Percentiles rank a stretch among this genome's conserved stretches.
These are phyloP conservation scores for Fusarium kyushuense DNA, from an alignment of 2,329 filamentous ascomycete species.

Conservation along the genomic window DNA sequence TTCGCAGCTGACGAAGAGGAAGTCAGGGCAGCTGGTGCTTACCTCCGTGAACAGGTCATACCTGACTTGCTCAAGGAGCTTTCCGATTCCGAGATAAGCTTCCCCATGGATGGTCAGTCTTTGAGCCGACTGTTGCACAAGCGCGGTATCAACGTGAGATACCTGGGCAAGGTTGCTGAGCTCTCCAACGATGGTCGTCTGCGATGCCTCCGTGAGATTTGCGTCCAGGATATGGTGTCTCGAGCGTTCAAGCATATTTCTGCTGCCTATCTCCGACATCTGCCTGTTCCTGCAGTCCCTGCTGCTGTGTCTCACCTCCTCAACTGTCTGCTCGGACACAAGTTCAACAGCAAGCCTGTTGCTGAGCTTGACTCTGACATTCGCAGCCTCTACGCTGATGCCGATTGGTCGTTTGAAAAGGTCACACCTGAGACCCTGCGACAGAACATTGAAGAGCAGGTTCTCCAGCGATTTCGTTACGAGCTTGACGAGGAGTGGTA, in stretches of 20 bases:
- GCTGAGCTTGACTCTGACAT: constrained; percentile 82
- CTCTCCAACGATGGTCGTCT: constrained; percentile 78
- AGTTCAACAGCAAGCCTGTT: constrained; percentile 80
- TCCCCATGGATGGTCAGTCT: constrained; percentile 98
- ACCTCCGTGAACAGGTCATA: constrained; percentile 80
- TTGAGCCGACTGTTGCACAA: constrained; percentile 91
- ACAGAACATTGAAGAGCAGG: constrained; percentile 77
- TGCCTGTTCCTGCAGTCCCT: constrained; percentile 84
- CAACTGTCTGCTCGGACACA: constrained; percentile 88
- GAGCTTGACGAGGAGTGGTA: constrained; percentile 77
- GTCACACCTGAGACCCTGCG: constrained; percentile 80
- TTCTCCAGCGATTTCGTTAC: constrained; percentile 80
- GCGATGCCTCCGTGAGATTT: constrained; percentile 79
- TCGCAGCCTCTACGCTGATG: constrained; percentile 81
- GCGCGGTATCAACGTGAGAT: constrained; percentile 95
- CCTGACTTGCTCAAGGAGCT: constrained; percentile 89
- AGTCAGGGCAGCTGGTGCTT: constrained; percentile 85
- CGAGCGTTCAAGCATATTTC: constrained; percentile 95
- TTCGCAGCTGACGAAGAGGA: constrained; percentile 87
- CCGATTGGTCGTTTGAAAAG: constrained; percentile 83
- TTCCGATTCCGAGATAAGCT: constrained; percentile 91
- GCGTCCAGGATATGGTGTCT: constrained; percentile 93
- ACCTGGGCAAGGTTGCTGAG: constrained; percentile 86
- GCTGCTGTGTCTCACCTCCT: constrained; percentile 86
- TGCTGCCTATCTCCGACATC: constrained; percentile 80